phyloP scores from a whole-genome alignment of 2,329 filamentous ascomycete species.

The Ceratocystis alfenasii region DNA sequence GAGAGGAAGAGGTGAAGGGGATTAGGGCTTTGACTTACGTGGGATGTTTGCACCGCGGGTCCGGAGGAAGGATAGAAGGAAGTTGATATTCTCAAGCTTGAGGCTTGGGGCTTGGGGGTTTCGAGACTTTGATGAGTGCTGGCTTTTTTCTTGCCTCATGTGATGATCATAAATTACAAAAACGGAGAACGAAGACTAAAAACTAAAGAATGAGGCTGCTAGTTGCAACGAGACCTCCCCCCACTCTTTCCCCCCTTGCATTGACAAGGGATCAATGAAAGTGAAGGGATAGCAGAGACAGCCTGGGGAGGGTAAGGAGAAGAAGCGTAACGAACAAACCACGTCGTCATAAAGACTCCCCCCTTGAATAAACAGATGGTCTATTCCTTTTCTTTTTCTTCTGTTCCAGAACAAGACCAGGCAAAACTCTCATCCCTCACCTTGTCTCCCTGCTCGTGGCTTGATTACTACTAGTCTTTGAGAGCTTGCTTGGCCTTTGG shows the following conservation, averaged over 20 bases:
- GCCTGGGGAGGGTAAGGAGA: neutral
- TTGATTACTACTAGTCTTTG: too few species aligned
- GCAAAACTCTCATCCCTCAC: neutral
- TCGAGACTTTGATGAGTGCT: too few species aligned
- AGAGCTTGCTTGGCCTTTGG: neutral
- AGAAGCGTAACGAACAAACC: neutral
- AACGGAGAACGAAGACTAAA: too few species aligned
- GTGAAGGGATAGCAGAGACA: neutral
- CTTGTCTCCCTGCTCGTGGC: neutral
- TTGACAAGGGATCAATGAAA: neutral
- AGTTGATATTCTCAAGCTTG: neutral
- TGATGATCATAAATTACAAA: too few species aligned
- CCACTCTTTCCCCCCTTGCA: neutral
- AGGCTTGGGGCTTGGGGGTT: neutral
- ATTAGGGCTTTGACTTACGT: neutral
- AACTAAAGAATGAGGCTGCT: neutral
- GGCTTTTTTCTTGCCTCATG: too few species aligned
- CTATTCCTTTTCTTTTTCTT: neutral
- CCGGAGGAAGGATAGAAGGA: conserved; percentile 3
- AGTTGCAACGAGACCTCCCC: neutral
- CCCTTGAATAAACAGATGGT: neutral
- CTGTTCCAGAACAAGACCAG: conserved; percentile 7
- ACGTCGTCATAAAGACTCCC: conserved; percentile 1
- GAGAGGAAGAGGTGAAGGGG: neutral
- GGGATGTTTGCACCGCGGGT: neutral